Evolutionary conservation across 768 basidiomycete genomes (phyloP).

Genomic region (Pholiota molesta): DNA sequence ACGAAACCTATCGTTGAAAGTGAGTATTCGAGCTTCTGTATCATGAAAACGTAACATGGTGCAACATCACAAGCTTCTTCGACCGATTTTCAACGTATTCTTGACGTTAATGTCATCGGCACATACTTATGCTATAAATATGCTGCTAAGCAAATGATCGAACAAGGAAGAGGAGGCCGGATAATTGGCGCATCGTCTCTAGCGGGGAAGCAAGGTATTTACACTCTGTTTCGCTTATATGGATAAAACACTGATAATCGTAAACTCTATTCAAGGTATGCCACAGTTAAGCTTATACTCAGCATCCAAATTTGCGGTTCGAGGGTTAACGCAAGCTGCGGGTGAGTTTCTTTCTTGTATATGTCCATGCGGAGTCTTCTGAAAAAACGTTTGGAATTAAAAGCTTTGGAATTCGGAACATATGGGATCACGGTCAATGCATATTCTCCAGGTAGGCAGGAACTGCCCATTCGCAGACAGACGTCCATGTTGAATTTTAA

Average conservation of each 20-base stretch:
- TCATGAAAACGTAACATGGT: neutral
- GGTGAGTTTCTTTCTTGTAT: conserved; percentile 24
- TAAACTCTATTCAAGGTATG: neutral
- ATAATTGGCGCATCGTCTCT: conserved; percentile 51
- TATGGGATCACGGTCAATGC: conserved; percentile 47
- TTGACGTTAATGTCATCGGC: conserved; percentile 59
- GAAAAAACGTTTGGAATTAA: neutral
- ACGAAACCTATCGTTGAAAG: conserved; percentile 22
- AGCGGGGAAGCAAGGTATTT: conserved; percentile 30
- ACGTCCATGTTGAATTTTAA: neutral
- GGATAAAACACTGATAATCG: neutral
- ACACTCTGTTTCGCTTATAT: neutral
- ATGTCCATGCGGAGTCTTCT: neutral
- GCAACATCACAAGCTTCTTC: conserved; percentile 28
- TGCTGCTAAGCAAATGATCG: conserved; percentile 61
- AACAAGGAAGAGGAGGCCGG: conserved; percentile 55
- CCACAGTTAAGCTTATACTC: conserved; percentile 23
- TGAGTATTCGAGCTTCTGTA: conserved; percentile 4
- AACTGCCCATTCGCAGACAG: neutral
- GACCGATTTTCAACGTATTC: conserved; percentile 42
- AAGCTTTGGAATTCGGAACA: conserved; percentile 39
- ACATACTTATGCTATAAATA: conserved; percentile 66
- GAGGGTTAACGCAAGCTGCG: conserved; percentile 39
- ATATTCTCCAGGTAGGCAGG: conserved; percentile 36
- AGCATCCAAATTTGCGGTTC: conserved; percentile 39